Evolutionary conservation across 192 early-diverging fungal species (phyloP).

Genomic region (Backusella macrospora): DNA sequence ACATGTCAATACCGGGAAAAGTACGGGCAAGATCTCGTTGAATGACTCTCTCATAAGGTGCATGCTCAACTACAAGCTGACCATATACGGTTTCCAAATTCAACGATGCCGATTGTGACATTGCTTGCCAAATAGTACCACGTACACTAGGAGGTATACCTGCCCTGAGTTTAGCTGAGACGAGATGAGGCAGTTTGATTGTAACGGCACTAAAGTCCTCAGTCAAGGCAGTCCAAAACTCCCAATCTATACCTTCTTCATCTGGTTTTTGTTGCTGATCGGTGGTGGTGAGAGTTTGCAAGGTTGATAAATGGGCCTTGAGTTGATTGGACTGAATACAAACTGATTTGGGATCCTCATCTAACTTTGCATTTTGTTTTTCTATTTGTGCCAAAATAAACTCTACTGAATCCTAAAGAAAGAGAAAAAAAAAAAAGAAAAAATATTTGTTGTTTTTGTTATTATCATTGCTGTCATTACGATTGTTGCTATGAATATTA

Average conservation of each 20-base stretch:
- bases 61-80: conserved; percentile 70
- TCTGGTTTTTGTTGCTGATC: neutral
- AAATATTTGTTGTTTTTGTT: neutral
- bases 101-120: conserved; percentile 78
- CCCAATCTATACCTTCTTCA: conserved; percentile 52
- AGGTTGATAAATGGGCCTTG: conserved; percentile 50
- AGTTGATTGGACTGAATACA: conserved; percentile 58
- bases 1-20: conserved; percentile 88
- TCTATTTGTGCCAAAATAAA: conserved; percentile 60
- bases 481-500: too few species aligned
- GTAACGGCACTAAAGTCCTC: conserved; percentile 72
- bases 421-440: neutral
- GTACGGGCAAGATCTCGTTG: conserved; percentile 92
- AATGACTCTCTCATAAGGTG: conserved; percentile 90
- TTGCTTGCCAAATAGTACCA: conserved; percentile 87
- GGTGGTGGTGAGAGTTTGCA: conserved; percentile 43
- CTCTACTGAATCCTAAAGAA: conserved; percentile 50
- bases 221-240: conserved; percentile 81
- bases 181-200: conserved; percentile 58
- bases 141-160: conserved; percentile 84
- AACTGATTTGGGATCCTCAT: conserved; percentile 58
- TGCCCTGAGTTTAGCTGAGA: conserved; percentile 67
- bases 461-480: neutral
- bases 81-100: conserved; percentile 82
- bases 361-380: conserved; percentile 55